phyloP scores from a whole-genome alignment of 257 asterid genomes.

The Galeopsis tetrahit region DNA sequence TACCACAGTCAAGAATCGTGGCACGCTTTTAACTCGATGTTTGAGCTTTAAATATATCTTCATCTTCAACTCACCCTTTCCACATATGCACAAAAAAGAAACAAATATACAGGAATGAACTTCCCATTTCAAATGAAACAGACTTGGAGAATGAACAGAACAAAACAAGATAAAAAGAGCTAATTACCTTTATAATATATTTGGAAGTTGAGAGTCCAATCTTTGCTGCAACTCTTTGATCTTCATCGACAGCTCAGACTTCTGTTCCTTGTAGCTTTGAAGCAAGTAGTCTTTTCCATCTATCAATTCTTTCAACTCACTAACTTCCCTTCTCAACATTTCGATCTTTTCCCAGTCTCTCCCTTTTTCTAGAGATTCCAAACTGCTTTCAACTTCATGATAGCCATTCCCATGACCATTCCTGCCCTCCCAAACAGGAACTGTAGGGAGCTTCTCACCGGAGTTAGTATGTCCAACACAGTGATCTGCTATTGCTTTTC shows the following conservation, averaged over 20 bases:
- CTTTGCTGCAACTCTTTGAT: slow-evolving; percentile 79
- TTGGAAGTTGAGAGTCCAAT: slow-evolving; percentile 86
- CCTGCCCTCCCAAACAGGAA: slow-evolving; percentile 62
- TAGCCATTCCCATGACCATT: slow-evolving; percentile 64
- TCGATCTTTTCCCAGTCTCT: slow-evolving; percentile 67
- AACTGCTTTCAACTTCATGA: slow-evolving; percentile 45
- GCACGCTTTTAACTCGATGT: neutral
- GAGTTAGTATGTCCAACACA: slow-evolving; percentile 63
- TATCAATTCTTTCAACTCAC: slow-evolving; percentile 76
- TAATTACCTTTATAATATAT: slow-evolving; percentile 60
- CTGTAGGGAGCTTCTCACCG: slow-evolving; percentile 52
- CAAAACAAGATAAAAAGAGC: neutral
- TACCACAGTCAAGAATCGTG: neutral
- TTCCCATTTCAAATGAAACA: too few species aligned
- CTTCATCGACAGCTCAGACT: slow-evolving; percentile 73
- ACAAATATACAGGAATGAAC: neutral
- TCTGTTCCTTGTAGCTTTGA: slow-evolving; percentile 89
- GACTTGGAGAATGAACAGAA: neutral
- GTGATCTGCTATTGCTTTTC: slow-evolving; percentile 86
- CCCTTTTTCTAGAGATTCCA: slow-evolving; percentile 49
- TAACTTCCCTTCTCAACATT: slow-evolving; percentile 70
- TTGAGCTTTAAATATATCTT: neutral
- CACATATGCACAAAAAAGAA: slow-evolving; percentile 1
- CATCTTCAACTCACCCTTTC: neutral
- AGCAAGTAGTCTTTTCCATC: slow-evolving; percentile 87